Evolutionary conservation across 805 yeast species (phyloP).

Genomic region (Wickerhamomyces silvicola): DNA sequence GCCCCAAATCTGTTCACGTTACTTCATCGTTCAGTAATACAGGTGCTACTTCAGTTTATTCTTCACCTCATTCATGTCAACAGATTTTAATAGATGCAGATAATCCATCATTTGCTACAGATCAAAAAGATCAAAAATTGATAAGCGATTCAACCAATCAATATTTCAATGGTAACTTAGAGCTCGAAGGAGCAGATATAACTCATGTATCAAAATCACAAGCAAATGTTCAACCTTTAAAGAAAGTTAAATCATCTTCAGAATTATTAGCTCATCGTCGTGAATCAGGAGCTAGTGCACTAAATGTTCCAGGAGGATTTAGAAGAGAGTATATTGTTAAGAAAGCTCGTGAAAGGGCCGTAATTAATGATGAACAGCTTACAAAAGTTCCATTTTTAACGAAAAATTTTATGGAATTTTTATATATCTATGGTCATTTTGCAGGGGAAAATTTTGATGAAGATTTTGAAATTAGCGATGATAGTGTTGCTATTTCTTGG

Average conservation of each 20-base stretch:
- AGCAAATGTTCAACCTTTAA: constrained; percentile 6
- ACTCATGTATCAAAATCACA: no score
- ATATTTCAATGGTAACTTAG: not conserved
- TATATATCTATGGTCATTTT: constrained; percentile 77
- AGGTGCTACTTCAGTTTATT: not conserved
- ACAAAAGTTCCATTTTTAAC: constrained; percentile 47
- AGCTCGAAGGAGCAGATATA: constrained; percentile 1
- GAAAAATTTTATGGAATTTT: constrained; percentile 67
- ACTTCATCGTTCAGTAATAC: constrained; percentile 1
- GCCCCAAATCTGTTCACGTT: no score
- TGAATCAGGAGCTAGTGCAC: constrained; percentile 58
- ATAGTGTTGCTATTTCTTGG: constrained; percentile 21
- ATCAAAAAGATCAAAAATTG: constrained; percentile 7
- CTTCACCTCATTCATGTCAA: not conserved
- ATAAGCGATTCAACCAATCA: constrained; percentile 2
- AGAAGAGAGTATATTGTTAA: constrained; percentile 59
- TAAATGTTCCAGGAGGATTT: constrained; percentile 80
- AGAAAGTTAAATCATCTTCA: constrained; percentile 15
- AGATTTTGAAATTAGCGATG: constrained; percentile 43
- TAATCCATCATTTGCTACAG: constrained; percentile 13
- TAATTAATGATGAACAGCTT: constrained; percentile 20
- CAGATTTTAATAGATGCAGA: constrained; percentile 13
- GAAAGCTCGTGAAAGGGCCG: constrained; percentile 22
- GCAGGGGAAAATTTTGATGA: constrained; percentile 82
- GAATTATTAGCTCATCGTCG: constrained; percentile 33